A percentile compares a stretch with the other conserved stretches of the same genome.
Evolutionary conservation across 441 rosid species (phyloP).

Genomic region (Adansonia madagascariensis): DNA sequence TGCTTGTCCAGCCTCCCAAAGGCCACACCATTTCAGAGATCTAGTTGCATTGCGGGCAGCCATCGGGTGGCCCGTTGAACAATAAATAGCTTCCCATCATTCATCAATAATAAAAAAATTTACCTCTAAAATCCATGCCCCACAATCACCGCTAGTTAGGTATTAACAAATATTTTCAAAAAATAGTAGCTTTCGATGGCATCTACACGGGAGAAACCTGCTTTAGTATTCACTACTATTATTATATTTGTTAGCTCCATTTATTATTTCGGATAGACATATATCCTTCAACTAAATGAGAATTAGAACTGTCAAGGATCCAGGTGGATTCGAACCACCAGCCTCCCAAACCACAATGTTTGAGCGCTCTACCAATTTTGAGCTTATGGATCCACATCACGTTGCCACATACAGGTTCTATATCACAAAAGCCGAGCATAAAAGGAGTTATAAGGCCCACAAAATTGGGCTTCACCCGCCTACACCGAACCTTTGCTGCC

Average conservation of each 20-base stretch:
- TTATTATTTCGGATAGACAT: background rate
- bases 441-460: background rate
- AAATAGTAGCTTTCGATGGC: too few species aligned
- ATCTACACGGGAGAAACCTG: background rate
- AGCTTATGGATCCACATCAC: constrained; percentile 49
- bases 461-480: background rate
- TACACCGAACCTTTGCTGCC: background rate
- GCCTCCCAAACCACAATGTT: constrained; percentile 34
- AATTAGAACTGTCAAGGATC: constrained; percentile 23
- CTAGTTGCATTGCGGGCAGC: too few species aligned
- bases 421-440: background rate
- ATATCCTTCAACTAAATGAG: too few species aligned
- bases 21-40: too few species aligned
- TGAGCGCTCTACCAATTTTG: constrained; percentile 52
- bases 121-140: background rate
- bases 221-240: background rate
- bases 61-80: background rate
- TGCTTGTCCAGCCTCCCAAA: too few species aligned
- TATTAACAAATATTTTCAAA: background rate
- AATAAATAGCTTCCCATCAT: background rate
- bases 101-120: background rate
- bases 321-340: constrained; percentile 71
- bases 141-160: too few species aligned
- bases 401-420: background rate
- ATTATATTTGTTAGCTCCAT: background rate